Conservation (phyloP, 768 basidiomycete species). For the Auriculariales sp. region DNA sequence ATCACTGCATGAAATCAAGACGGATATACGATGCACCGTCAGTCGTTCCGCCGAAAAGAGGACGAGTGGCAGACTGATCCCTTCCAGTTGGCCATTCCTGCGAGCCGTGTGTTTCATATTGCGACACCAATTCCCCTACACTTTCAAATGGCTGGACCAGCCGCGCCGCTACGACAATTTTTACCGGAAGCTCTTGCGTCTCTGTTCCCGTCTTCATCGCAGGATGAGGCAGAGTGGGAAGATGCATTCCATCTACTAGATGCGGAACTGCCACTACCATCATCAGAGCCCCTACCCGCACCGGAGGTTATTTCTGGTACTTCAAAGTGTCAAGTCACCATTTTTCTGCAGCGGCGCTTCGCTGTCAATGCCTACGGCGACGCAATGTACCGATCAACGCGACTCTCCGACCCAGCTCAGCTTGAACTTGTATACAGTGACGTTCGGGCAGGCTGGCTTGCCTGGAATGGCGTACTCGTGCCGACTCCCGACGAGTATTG, state of each 20-base stretch:
- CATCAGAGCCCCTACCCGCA: neutral
- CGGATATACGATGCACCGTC: slow-evolving; percentile 26
- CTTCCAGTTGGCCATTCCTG: slow-evolving; percentile 44
- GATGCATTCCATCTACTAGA: neutral
- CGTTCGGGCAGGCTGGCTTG: neutral
- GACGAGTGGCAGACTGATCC: neutral
- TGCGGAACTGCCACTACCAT: neutral
- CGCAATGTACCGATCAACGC: neutral
- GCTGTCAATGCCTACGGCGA: neutral
- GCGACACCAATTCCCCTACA: slow-evolving; percentile 49
- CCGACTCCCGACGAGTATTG: neutral
- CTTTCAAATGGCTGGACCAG: slow-evolving; percentile 31
- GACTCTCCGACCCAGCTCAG: neutral
- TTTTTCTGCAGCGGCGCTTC: neutral
- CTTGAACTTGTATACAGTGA: neutral
- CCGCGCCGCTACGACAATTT: neutral
- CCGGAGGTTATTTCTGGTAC: neutral
- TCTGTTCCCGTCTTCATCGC: neutral
- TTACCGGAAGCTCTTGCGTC: neutral
- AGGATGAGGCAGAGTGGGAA: neutral
- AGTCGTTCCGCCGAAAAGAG: slow-evolving; percentile 9
- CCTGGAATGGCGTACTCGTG: neutral
- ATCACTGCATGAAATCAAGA: neutral
- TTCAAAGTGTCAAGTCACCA: neutral
- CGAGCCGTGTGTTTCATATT: slow-evolving; percentile 36